These are phyloP conservation scores for Apiospora sp. DNA, from an alignment of 2,329 filamentous ascomycete genomes.

Conservation along the genomic window DNA sequence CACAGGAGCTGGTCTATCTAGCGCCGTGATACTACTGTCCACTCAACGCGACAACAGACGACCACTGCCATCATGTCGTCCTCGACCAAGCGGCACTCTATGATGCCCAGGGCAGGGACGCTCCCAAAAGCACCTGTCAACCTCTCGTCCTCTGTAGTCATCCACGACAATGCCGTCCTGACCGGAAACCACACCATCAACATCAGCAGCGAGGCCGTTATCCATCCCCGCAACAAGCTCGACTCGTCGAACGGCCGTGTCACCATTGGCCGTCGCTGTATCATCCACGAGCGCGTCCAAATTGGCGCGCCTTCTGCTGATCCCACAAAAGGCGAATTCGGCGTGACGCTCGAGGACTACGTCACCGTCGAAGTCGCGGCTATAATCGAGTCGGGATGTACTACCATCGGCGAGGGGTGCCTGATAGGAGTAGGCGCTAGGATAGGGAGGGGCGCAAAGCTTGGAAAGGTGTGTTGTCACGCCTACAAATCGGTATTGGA, in stretches of 20 bases:
- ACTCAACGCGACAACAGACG: neutral
- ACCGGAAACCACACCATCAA: constrained; percentile 80
- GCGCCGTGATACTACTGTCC: neutral
- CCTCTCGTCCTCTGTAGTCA: constrained; percentile 66
- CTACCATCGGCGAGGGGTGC: constrained; percentile 67
- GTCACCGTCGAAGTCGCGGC: constrained; percentile 68
- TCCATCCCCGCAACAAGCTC: constrained; percentile 87
- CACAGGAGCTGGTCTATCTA: neutral
- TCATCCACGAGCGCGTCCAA: constrained; percentile 75
- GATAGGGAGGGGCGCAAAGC: constrained; percentile 65
- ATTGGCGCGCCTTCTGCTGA: constrained; percentile 56
- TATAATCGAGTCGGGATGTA: constrained; percentile 68
- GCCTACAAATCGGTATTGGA: neutral
- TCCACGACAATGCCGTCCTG: constrained; percentile 69
- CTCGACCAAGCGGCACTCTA: constrained; percentile 62
- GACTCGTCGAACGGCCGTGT: constrained; percentile 82
- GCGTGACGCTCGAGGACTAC: constrained; percentile 67
- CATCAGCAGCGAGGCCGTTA: constrained; percentile 77
- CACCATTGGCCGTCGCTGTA: constrained; percentile 80
- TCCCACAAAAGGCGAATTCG: constrained; percentile 46
- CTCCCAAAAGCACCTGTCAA: constrained; percentile 68
- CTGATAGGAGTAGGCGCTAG: constrained; percentile 66
- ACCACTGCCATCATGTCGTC: constrained; percentile 47
- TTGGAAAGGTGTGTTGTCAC: constrained; percentile 64
- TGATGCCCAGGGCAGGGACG: constrained; percentile 60